Evolutionary conservation across 2,329 filamentous ascomycete species (phyloP).

Genomic region (Rutstroemia sp.): DNA sequence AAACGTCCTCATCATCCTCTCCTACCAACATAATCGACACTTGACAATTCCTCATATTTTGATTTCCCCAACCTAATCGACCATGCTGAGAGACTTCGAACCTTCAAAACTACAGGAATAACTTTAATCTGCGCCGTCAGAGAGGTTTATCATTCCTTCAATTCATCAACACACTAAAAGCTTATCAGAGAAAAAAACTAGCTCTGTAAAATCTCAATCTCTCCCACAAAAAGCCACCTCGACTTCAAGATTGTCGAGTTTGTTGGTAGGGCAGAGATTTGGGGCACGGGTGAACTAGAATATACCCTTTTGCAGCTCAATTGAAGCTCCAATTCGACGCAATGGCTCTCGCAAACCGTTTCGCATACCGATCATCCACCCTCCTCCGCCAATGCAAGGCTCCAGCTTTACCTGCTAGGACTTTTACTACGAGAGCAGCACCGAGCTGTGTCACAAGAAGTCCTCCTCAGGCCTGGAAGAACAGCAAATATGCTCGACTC

Average conservation of each 20-base stretch:
- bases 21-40: no score
- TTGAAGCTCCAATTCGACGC: constrained; percentile 17
- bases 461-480: constrained; percentile 20
- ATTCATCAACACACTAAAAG: constrained; percentile 7
- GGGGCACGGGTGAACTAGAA: constrained; percentile 12
- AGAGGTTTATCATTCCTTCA: constrained; percentile 10
- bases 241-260: constrained; percentile 2
- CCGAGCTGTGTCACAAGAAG: constrained; percentile 19
- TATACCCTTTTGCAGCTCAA: constrained; percentile 12
- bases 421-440: constrained; percentile 27
- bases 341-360: constrained; percentile 30
- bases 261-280: constrained; percentile 7
- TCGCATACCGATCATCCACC: constrained; percentile 26
- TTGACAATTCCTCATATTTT: background rate
- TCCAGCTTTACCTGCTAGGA: constrained; percentile 18
- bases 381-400: constrained; percentile 28
- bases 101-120: constrained; percentile 24
- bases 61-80: constrained; percentile 12
- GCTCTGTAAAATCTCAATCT: constrained; percentile 4
- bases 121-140: constrained; percentile 8
- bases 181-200: no score
- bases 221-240: background rate
- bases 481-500: constrained; percentile 21
- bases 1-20: no score
- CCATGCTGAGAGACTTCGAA: constrained; percentile 27